These are phyloP conservation scores for Lasiodiplodia sp. DNA, from an alignment of 2,329 filamentous ascomycete genomes.

Conservation along the genomic window DNA sequence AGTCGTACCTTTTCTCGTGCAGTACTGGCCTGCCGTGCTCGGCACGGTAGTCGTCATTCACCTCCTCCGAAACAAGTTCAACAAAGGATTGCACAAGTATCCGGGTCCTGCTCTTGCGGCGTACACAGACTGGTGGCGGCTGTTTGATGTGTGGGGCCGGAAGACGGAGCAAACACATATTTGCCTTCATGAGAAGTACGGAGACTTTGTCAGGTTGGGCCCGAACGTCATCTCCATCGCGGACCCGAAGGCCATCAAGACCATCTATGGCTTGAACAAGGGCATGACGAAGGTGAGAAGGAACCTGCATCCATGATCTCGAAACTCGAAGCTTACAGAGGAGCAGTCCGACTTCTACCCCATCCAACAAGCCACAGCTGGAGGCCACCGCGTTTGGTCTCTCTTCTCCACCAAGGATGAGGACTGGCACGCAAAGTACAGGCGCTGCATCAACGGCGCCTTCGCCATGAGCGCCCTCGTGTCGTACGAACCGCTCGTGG, in stretches of 20 bases:
- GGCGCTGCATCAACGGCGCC: constrained; percentile 76
- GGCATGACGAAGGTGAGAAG: constrained; percentile 74
- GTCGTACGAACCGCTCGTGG: constrained; percentile 81
- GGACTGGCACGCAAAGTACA: constrained; percentile 75
- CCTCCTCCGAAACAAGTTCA: constrained; percentile 55
- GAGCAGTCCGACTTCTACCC: constrained; percentile 80
- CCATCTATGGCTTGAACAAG: constrained; percentile 84
- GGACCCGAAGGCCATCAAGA: constrained; percentile 74
- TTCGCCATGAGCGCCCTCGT: constrained; percentile 81
- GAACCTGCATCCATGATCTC: not conserved
- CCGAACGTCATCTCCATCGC: constrained; percentile 78
- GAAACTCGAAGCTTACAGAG: not conserved
- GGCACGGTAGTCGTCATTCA: constrained; percentile 41
- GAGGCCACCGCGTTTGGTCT: constrained; percentile 72
- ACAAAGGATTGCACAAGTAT: constrained; percentile 70
- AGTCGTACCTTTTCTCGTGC: constrained; percentile 42
- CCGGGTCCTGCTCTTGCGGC: constrained; percentile 75
- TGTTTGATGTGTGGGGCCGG: constrained; percentile 70
- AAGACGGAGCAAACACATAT: constrained; percentile 73
- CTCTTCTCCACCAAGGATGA: constrained; percentile 81
- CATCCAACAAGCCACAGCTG: constrained; percentile 75
- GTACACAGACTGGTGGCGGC: constrained; percentile 76
- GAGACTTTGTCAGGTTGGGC: constrained; percentile 76
- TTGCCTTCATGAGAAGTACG: constrained; percentile 72
- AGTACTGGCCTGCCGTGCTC: constrained; percentile 53